phyloP scores from a whole-genome alignment of 257 asterid species.

The Primulina huaijiensis region DNA sequence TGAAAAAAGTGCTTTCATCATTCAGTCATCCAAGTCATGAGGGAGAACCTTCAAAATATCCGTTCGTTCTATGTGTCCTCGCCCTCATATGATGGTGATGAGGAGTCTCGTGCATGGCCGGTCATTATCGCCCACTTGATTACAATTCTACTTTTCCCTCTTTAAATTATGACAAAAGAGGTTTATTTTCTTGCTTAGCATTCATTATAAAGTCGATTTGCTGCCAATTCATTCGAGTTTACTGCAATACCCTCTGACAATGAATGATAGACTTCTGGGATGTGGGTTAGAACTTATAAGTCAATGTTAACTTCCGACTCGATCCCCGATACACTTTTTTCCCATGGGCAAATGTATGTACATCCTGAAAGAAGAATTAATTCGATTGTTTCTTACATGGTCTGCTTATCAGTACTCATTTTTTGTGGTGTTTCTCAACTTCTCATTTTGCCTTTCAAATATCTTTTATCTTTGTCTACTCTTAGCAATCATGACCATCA shows the following conservation, averaged over 20 bases:
- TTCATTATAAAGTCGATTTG: background rate
- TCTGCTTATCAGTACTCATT: background rate
- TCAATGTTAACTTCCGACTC: background rate
- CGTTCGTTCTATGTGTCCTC: too few relatives aligned
- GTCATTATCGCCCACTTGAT: too few relatives aligned
- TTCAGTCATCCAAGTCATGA: too few relatives aligned
- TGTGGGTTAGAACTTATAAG: background rate
- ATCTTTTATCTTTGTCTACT: too few relatives aligned
- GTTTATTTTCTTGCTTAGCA: background rate
- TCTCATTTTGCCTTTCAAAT: background rate
- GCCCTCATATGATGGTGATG: too few relatives aligned
- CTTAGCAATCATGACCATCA: background rate
- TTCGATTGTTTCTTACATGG: background rate
- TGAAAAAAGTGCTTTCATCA: too few relatives aligned
- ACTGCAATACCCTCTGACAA: background rate
- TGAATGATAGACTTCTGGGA: background rate
- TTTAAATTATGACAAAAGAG: background rate
- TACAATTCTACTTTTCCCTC: background rate
- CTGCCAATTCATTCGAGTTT: background rate
- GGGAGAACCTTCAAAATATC: too few relatives aligned
- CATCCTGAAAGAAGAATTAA: background rate
- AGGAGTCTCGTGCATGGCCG: too few relatives aligned
- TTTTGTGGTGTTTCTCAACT: background rate
- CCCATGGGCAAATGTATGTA: background rate
- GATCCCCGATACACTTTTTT: background rate